Conservation (phyloP, 2,329 filamentous ascomycete genomes). For the Botrytis porri region DNA sequence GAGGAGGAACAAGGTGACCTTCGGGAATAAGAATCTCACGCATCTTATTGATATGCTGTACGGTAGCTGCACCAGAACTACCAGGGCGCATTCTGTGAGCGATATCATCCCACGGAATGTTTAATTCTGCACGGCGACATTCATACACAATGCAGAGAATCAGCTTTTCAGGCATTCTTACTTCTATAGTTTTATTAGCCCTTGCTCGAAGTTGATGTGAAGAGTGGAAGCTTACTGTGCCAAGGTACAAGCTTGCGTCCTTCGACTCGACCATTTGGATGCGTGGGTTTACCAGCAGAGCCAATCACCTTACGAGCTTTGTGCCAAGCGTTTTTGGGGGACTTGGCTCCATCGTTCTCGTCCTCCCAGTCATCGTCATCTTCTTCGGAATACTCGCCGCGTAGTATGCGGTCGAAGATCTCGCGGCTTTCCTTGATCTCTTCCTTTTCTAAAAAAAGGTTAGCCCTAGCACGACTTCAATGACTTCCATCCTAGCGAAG, state of each 20-base stretch:
- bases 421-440: background rate
- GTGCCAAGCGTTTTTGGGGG: background rate
- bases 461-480: background rate
- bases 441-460: background rate
- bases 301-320: background rate
- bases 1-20: constrained; percentile 37
- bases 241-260: constrained; percentile 45
- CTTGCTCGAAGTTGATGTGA: background rate
- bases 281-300: constrained; percentile 1
- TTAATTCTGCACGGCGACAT: constrained; percentile 25
- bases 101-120: constrained; percentile 32
- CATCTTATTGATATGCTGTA: constrained; percentile 32
- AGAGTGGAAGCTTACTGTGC: constrained; percentile 41
- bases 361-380: background rate
- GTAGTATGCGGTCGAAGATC: background rate
- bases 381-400: background rate
- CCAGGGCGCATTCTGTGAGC: constrained; percentile 34
- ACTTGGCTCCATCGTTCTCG: background rate
- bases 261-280: constrained; percentile 37
- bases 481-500: background rate
- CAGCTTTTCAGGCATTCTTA: constrained; percentile 48
- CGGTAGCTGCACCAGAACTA: constrained; percentile 27
- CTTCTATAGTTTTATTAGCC: constrained; percentile 37
- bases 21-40: constrained; percentile 30
- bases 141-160: constrained; percentile 45